Evolutionary conservation across 2,329 filamentous ascomycete species (phyloP).

Genomic region (Ciborinia camelliae): DNA sequence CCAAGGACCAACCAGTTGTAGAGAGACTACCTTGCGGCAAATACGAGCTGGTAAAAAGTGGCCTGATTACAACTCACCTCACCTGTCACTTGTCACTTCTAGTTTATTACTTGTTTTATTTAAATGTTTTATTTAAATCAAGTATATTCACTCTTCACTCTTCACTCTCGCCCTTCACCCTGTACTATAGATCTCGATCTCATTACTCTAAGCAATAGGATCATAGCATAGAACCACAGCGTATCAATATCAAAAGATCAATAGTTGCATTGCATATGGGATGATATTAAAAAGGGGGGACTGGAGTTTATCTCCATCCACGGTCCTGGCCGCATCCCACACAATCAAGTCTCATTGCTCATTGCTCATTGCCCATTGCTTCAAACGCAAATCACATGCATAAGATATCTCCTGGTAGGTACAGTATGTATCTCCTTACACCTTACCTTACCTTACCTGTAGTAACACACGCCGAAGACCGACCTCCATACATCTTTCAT

Average conservation of each 20-base stretch:
- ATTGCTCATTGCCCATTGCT: too few species aligned
- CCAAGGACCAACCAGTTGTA: not conserved
- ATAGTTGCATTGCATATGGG: not conserved
- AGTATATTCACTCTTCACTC: not conserved
- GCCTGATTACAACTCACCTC: constrained; percentile 8
- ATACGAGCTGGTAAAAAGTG: not conserved
- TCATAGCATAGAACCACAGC: not conserved
- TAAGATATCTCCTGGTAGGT: too few species aligned
- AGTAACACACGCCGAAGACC: not conserved
- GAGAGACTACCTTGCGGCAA: too few species aligned
- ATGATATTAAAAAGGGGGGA: too few species aligned
- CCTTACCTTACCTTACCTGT: not conserved
- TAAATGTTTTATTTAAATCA: not conserved
- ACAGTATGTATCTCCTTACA: too few species aligned
- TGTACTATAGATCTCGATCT: constrained; percentile 3
- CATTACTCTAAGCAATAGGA: not conserved
- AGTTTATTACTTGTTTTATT: too few species aligned
- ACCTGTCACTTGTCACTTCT: not conserved
- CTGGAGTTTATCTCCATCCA: too few species aligned
- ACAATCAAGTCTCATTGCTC: too few species aligned
- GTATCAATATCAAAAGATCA: too few species aligned
- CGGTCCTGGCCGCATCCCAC: too few species aligned
- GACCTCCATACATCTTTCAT: too few species aligned
- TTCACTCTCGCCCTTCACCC: too few species aligned
- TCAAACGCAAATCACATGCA: not conserved